These are phyloP conservation scores for Eucommia ulmoides DNA, from an alignment of 257 asterid genomes.

Conservation along the genomic window DNA sequence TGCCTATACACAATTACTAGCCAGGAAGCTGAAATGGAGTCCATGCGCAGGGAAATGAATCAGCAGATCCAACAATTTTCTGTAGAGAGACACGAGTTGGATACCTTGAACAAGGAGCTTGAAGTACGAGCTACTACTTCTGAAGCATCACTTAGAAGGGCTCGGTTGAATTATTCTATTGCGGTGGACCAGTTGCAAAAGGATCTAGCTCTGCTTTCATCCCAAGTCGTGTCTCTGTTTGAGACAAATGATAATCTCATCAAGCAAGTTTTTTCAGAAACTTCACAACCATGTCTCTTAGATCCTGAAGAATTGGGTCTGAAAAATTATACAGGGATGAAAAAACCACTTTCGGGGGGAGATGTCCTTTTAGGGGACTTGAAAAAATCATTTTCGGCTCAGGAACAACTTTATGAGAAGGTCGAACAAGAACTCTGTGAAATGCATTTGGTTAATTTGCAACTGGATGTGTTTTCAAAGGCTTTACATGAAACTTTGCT, in stretches of 20 bases:
- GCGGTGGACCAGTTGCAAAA: conserved; percentile 92
- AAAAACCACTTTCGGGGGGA: conserved; percentile 46
- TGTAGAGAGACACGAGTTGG: conserved; percentile 57
- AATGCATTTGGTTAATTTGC: conserved; percentile 55
- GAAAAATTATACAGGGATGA: too few species aligned
- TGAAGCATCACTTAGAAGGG: conserved; percentile 81
- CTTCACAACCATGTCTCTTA: conserved; percentile 20
- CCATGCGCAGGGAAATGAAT: conserved; percentile 44
- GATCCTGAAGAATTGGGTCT: conserved; percentile 24
- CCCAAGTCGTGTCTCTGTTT: conserved; percentile 87
- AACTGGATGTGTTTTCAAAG: conserved; percentile 71
- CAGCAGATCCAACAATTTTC: conserved; percentile 44
- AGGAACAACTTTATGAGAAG: conserved; percentile 71
- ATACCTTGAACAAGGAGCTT: conserved; percentile 61
- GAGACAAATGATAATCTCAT: conserved; percentile 81
- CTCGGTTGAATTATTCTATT: conserved; percentile 83
- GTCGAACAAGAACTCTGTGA: conserved; percentile 75
- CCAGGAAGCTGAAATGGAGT: conserved; percentile 53
- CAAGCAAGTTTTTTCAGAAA: conserved; percentile 62
- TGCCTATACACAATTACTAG: conserved; percentile 60
- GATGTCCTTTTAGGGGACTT: conserved; percentile 72
- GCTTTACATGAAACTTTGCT: conserved; percentile 41
- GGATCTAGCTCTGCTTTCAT: conserved; percentile 90
- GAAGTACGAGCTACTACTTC: conserved; percentile 65
- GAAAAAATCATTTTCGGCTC: conserved; percentile 63